These are phyloP conservation scores for Colletotrichum eremochloae DNA, from an alignment of 2,329 filamentous ascomycete species.

Conservation along the genomic window DNA sequence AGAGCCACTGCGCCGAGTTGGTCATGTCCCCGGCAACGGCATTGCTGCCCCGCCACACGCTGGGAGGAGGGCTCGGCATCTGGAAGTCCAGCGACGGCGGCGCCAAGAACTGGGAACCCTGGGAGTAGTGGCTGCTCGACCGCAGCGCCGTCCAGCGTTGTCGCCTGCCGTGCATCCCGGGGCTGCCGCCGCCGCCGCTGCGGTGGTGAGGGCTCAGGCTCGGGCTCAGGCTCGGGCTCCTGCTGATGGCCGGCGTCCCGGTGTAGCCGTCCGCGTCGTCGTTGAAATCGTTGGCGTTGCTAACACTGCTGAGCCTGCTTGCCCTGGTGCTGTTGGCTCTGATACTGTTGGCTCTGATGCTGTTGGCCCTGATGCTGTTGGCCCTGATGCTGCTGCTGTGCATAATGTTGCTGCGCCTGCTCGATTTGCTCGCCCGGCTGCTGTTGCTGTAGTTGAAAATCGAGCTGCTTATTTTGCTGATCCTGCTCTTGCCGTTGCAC, in stretches of 20 bases:
- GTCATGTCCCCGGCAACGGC: constrained; percentile 3
- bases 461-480: neutral
- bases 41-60: constrained; percentile 21
- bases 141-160: constrained; percentile 22
- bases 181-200: neutral
- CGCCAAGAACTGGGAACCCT: constrained; percentile 28
- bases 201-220: constrained; percentile 6
- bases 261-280: neutral
- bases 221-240: neutral
- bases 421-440: neutral
- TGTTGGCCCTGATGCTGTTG: neutral
- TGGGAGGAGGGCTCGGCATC: constrained; percentile 25
- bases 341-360: neutral
- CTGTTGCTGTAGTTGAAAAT: neutral
- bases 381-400: neutral
- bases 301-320: constrained; percentile 14
- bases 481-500: neutral
- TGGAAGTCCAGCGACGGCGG: constrained; percentile 3
- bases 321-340: neutral
- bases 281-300: neutral
- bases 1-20: constrained; percentile 33
- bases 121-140: constrained; percentile 26
- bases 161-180: neutral
- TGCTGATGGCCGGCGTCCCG: neutral
- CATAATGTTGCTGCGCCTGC: neutral